Percentiles rank a stretch among this genome's conserved stretches.
Conservation (phyloP, 1,284 basidiomycete genomes). For the Pyrrhoderma lamaoense region DNA sequence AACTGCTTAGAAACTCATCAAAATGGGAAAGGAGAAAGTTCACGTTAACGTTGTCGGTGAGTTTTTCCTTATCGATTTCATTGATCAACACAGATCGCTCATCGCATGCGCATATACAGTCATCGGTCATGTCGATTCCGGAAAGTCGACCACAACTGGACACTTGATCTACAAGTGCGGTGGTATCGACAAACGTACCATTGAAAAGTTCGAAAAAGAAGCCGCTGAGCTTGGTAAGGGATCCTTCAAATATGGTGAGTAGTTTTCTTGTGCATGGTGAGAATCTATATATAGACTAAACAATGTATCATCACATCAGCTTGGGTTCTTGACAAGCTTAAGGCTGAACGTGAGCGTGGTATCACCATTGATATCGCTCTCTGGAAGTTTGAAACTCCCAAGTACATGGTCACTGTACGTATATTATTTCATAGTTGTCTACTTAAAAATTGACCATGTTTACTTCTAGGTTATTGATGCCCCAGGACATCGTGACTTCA, state of each 20-base stretch:
- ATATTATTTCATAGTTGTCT: conserved; percentile 19
- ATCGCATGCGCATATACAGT: conserved; percentile 47
- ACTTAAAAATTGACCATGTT: conserved; percentile 17
- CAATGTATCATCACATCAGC: conserved; percentile 46
- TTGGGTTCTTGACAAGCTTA: conserved; percentile 99
- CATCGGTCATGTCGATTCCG: conserved; percentile 96
- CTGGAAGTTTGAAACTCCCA: conserved; percentile 99
- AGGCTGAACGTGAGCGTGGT: conserved; percentile 99
- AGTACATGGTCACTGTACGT: conserved; percentile 76
- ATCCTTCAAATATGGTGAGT: conserved; percentile 95
- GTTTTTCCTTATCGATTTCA: conserved; percentile 26
- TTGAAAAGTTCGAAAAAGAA: conserved; percentile 99
- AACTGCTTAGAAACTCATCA: conserved; percentile 39
- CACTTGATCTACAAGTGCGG: conserved; percentile 99
- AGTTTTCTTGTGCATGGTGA: conserved; percentile 17
- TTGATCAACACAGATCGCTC: conserved; percentile 22
- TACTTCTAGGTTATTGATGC: conserved; percentile 85
- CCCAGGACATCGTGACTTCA: conserved; percentile 99
- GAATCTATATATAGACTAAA: conserved; percentile 7
- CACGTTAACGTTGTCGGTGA: conserved; percentile 90
- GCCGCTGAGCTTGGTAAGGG: conserved; percentile 99
- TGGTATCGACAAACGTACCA: conserved; percentile 99
- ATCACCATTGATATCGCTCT: conserved; percentile 99
- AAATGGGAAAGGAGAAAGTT: conserved; percentile 86
- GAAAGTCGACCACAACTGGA: conserved; percentile 99